Evolutionary conservation across 2,329 filamentous ascomycete species (phyloP), one percentile per base, ranked within the genome.

Genomic region (Trichoderma aggressivum): DNA sequence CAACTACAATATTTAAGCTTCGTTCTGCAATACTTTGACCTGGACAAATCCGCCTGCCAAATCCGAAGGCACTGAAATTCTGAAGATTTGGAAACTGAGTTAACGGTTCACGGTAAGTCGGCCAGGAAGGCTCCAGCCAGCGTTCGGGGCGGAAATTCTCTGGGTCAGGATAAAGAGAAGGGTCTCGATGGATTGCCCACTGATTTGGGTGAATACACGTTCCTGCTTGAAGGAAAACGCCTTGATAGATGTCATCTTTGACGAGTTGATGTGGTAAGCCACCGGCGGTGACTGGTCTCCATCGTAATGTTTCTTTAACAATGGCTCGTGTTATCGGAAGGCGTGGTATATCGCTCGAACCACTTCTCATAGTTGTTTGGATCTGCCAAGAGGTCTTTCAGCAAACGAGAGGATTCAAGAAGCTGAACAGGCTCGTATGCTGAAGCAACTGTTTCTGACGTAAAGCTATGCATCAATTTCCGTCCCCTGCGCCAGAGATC

Each of bases 71-170:
- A 73, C 89, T 86, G 86, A 90, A 88, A 47, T 85, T 85, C 2
- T 81, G 79, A 76, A 91, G 86, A 78, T 86, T 89, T 18, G 90
- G 89, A 75, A 87, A 90, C 70, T 85, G 84, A 2, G 85, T 85
- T n/a, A 91, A 84, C 0, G 89, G 89, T 75, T 88, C 88, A 75
- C 90, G 87, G 80, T 87, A 91, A 0, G 89, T 90, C 0, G 89
- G 89, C 84, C 86, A 91, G 24, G 81, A 81, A n/a, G 86, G 79
- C 74, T 90, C 86, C 12, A 92, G 83, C 82, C 87, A 92, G 50
- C 89, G 85, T 74, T 90, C 88, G 0, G 90, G 89, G 32, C 83
- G 86, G 80, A 85, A 91, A 74, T 80, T 84, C 61, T 91, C 88
- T n/a, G 88, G 86, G 75, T 91, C 86, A 1, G 88, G 88, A 75